Evolutionary conservation across 129 eudicot genomes (phyloP).

Genomic region (Oenanthe sinensis): DNA sequence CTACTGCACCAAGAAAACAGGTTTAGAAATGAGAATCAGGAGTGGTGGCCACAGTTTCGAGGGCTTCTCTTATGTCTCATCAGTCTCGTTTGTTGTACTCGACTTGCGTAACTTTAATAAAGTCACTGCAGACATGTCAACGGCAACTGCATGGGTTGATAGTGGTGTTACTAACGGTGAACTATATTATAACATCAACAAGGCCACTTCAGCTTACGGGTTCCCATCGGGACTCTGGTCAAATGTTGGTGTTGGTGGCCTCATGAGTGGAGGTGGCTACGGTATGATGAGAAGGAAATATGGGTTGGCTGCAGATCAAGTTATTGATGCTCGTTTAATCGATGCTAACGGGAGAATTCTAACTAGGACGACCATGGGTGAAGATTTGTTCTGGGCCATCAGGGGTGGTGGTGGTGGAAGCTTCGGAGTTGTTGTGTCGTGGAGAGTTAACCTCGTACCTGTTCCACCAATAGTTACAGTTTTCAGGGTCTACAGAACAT

Average conservation of each 20-base stretch:
- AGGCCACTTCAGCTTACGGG: neutral
- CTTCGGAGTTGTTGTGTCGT: neutral
- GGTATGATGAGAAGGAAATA: neutral
- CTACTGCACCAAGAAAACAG: neutral
- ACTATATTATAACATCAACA: neutral
- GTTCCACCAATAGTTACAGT: neutral
- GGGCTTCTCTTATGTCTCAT: neutral
- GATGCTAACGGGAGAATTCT: neutral
- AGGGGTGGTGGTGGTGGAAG: neutral
- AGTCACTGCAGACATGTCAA: neutral
- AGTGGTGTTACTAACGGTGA: neutral
- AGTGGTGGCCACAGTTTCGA: neutral
- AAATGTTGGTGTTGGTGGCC: neutral
- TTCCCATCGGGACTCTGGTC: neutral
- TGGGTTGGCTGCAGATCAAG: neutral
- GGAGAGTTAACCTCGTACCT: neutral
- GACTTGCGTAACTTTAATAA: neutral
- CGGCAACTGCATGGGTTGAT: neutral
- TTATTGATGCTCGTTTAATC: neutral
- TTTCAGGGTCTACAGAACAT: neutral
- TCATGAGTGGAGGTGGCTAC: neutral
- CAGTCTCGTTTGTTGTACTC: neutral
- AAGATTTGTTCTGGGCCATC: neutral
- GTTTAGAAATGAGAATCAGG: neutral
- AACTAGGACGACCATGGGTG: neutral